Conservation (phyloP, 2,329 filamentous ascomycete genomes). For the Tolypocladium album region DNA sequence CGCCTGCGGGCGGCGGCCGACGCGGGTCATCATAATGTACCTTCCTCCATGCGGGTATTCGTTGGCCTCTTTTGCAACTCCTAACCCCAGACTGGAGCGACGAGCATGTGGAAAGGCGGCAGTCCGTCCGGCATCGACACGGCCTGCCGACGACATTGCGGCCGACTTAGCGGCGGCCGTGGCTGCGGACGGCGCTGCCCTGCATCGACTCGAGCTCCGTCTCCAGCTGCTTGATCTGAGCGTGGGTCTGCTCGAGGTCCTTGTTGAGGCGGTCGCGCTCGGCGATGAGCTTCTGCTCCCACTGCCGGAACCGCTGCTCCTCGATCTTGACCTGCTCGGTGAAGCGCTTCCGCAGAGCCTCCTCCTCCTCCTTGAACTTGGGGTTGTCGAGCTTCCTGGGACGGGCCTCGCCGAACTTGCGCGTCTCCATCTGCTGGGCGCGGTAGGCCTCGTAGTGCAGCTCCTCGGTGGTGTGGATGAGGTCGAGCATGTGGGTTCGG, state of each 20-base stretch:
- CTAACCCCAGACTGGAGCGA: slow-evolving; percentile 19
- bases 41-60: slow-evolving; percentile 17
- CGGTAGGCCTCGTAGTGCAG: slow-evolving; percentile 99
- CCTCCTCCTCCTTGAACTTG: slow-evolving; percentile 99
- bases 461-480: slow-evolving; percentile 99
- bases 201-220: slow-evolving; percentile 89
- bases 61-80: slow-evolving; percentile 21
- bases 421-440: slow-evolving; percentile 98
- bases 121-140: slow-evolving; percentile 17
- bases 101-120: slow-evolving; percentile 15
- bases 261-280: slow-evolving; percentile 99
- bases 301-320: slow-evolving; percentile 97
- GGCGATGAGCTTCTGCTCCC: slow-evolving; percentile 99
- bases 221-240: slow-evolving; percentile 86
- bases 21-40: slow-evolving; percentile 19
- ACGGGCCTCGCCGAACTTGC: slow-evolving; percentile 96
- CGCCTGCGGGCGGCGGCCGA: slow-evolving; percentile 9
- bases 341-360: slow-evolving; percentile 95
- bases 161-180: slow-evolving; percentile 70
- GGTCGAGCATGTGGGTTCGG: slow-evolving; percentile 98
- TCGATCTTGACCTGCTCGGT: slow-evolving; percentile 99
- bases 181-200: slow-evolving; percentile 78
- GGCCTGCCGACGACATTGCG: slow-evolving; percentile 7
- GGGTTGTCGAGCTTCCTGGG: slow-evolving; percentile 98
- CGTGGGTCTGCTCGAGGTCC: slow-evolving; percentile 96